phyloP scores from a whole-genome alignment of 306 rosid genomes.

The Pyrus betulifolia region DNA sequence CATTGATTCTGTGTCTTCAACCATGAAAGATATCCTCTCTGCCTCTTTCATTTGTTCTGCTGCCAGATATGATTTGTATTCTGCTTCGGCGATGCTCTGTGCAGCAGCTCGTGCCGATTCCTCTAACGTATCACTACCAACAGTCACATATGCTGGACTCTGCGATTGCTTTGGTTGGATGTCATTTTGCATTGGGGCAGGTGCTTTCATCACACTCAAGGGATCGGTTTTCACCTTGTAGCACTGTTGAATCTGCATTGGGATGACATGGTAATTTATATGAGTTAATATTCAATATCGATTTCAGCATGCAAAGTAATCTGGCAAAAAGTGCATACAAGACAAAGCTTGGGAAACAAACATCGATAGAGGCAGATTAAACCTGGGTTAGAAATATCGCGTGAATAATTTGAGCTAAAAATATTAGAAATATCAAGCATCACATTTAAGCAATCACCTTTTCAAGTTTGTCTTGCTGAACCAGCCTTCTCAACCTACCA shows the following conservation, averaged over 20 bases:
- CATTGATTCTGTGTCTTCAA: conserved; percentile 22
- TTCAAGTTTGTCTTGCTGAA: conserved; percentile 31
- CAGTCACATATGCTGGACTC: neutral
- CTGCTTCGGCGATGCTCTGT: conserved; percentile 36
- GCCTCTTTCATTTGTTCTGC: conserved; percentile 36
- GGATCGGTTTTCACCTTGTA: conserved; percentile 17
- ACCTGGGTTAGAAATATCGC: neutral
- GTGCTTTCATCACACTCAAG: conserved; percentile 2
- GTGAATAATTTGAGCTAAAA: neutral
- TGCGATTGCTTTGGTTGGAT: conserved; percentile 8
- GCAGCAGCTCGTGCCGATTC: conserved; percentile 27
- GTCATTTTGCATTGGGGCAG: conserved; percentile 8
- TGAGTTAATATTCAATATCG: neutral
- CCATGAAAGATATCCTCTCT: conserved; percentile 27
- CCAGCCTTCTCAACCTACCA: conserved; percentile 32
- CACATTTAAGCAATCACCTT: conserved; percentile 20
- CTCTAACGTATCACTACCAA: conserved; percentile 8
- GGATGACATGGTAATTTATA: neutral
- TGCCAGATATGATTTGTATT: conserved; percentile 29
- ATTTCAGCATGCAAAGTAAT: neutral
- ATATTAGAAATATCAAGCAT: neutral
- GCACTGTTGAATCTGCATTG: conserved; percentile 28
- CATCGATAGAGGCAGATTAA: neutral
- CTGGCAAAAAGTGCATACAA: neutral
- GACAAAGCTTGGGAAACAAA: neutral